Base-by-base conservation (phyloP, 495 filamentous ascomycete species). In the Aspergillus sclerotiicarbonarius region DNA sequence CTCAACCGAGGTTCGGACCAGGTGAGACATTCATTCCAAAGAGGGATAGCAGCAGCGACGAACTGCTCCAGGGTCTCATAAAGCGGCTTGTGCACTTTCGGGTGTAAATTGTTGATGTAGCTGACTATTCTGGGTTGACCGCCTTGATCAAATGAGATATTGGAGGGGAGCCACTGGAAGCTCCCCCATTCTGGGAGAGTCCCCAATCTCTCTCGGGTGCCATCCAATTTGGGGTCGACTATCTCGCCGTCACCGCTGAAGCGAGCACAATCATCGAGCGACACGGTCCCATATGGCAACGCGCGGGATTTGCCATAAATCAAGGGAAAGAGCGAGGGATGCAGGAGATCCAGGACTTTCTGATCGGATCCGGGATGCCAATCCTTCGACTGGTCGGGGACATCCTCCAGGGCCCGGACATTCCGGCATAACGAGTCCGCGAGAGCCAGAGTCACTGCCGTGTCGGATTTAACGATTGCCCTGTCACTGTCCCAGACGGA, bases 91-190 rank as follows among this genome's bases (percentile, higher is more conserved):
- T 85, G 67, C 20, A 72, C 53, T 0, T n/a, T 31, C 0, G 85
- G 84, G 60, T 87, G 81, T 0, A 87, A 62, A 57, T 87, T 88
- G 62, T 88, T 88, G 68, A 88, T 80, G 58, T 87, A 84, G 21
- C 67, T 73, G 6, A 54, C 67, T 37, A 81, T 75, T 43, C 59
- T 46, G 53, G 63, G 59, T 18, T 55, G 30, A 33, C 56, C 58
- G 15, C 72, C 68, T 3, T 66, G 66, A 0, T 53, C 51, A 43
- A 84, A 73, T 18, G 70, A 49, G 13, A 88, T 75, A 20, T 87
- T 73, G 44, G 74, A 78, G 0, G 86, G 85, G 12, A 87, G 69
- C 84, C 82, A 87, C 59, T 89, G 85, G 51, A 81, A 87, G 1
- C 66, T 67, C 16, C 39, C 15, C 25, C 60, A 51, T 58, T 56